Evolutionary conservation across 805 yeast species (phyloP).

Genomic region (Candida hungchunana): DNA sequence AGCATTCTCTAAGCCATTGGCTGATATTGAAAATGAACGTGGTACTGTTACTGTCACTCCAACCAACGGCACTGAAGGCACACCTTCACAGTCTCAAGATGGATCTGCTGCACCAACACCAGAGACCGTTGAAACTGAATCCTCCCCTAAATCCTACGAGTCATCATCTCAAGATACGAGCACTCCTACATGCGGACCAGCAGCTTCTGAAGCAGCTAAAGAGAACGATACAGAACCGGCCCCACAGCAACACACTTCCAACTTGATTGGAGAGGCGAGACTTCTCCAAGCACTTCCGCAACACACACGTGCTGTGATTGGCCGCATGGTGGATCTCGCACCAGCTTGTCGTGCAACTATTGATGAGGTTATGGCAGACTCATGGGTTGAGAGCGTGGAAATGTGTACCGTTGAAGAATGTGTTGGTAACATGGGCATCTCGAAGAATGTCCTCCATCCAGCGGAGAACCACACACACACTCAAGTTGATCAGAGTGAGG

Average conservation of each 20-base stretch:
- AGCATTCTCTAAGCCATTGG: constrained; percentile 25
- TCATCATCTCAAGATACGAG: constrained; percentile 1
- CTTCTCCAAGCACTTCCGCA: constrained; percentile 66
- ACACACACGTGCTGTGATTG: constrained; percentile 61
- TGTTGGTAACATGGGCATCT: constrained; percentile 35
- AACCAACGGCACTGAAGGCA: no score
- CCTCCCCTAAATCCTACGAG: constrained; percentile 13
- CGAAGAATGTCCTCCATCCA: constrained; percentile 32
- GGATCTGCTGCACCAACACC: constrained; percentile 3
- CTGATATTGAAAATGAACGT: constrained; percentile 15
- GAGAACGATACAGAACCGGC: constrained; percentile 24
- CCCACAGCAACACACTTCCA: constrained; percentile 52
- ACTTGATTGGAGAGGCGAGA: constrained; percentile 67
- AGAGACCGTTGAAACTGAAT: constrained; percentile 7
- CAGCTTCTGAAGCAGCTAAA: constrained; percentile 3
- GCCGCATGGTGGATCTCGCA: constrained; percentile 77
- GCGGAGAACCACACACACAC: constrained; percentile 76
- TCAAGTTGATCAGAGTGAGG: constrained; percentile 86
- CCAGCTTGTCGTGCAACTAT: constrained; percentile 83
- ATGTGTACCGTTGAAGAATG: constrained; percentile 63
- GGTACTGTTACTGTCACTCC: no score
- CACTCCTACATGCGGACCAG: no score
- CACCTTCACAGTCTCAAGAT: background rate
- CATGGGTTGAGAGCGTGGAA: constrained; percentile 59
- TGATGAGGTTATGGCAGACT: constrained; percentile 71